phyloP scores from a whole-genome alignment of 2,329 filamentous ascomycete species.

The Penicillium frequentans region DNA sequence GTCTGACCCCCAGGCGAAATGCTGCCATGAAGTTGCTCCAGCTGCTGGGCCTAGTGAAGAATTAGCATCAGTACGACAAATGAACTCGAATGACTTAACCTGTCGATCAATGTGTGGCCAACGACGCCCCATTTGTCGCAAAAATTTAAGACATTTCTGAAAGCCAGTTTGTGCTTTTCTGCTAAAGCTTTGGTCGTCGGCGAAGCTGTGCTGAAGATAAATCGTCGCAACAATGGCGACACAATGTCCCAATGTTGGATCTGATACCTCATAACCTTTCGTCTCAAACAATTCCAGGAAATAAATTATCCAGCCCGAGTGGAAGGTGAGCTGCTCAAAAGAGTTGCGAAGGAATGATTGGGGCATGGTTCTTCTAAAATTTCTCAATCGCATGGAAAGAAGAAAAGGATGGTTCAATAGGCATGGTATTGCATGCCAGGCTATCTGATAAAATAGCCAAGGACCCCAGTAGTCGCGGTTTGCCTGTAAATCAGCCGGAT shows the following conservation, averaged over 20 bases:
- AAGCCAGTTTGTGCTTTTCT: slow-evolving; percentile 40
- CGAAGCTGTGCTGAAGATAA: slow-evolving; percentile 52
- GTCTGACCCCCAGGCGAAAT: slow-evolving; percentile 24
- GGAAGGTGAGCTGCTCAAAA: slow-evolving; percentile 47
- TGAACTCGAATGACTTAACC: slow-evolving; percentile 1
- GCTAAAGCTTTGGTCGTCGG: slow-evolving; percentile 33
- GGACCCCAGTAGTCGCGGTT: slow-evolving; percentile 51
- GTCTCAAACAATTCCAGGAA: slow-evolving; percentile 45
- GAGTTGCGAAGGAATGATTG: slow-evolving; percentile 53
- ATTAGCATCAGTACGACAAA: background rate
- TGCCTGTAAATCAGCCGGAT: slow-evolving; percentile 37
- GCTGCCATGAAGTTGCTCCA: slow-evolving; percentile 35
- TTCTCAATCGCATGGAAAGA: slow-evolving; percentile 48
- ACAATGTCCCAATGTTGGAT: slow-evolving; percentile 47
- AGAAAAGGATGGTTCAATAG: slow-evolving; percentile 52
- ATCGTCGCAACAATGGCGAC: slow-evolving; percentile 52
- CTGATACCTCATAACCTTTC: slow-evolving; percentile 44
- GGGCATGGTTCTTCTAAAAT: slow-evolving; percentile 50
- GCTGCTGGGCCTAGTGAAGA: slow-evolving; percentile 14
- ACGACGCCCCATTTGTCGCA: slow-evolving; percentile 30
- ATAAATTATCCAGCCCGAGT: slow-evolving; percentile 51
- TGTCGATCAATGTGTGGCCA: slow-evolving; percentile 38
- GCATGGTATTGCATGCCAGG: slow-evolving; percentile 50
- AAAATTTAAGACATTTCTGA: slow-evolving; percentile 41
- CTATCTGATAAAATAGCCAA: slow-evolving; percentile 50